Evolutionary conservation across 1,139 yeast genomes (phyloP), one percentile per base, ranked within the genome.

Genomic region (Suhomyces anneliseae): DNA sequence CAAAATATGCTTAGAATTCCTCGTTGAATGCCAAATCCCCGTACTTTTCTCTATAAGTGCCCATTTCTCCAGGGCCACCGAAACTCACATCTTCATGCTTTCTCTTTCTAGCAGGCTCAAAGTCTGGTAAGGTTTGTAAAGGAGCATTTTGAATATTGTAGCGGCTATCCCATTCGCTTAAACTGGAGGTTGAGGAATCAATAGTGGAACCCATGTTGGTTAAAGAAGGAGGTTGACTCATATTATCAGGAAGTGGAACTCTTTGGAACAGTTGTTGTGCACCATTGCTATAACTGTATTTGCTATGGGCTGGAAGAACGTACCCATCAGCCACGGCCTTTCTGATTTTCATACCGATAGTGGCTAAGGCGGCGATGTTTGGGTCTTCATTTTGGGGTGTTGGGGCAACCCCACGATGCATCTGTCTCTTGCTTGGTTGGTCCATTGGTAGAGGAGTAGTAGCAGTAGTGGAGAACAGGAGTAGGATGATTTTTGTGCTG

Each of bases 301-400:
- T 40, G n/a, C 27, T 27, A 19, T 39, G 41, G 19, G 42, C 37
- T 36, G 68, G 71, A 5, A 60, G 62, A 44, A 57, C 68, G 64
- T 83, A 83, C 0, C 90, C 90, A 40, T 83, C 83, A 39, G 81
- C 73, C 2, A 85, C 82, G 2, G 86, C 76, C 57, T 84, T 83
- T 59, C 93, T 76, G 54, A 85, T 80, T 53, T 89, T 73, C 89
- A 84, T 85, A 0, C 90, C 90, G 6, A 85, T 59, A 0, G 83
- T 75, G 38, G 83, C 75, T 27, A 85, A 69, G 5, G 64, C 57
- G 10, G 68, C 66, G 1, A 59, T 49, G 27, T 52, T 65, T 38
- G 55, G 61, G 36, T 53, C 66, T 36, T 53, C 60, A 52, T 56
- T 58, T 45, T 47, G 47, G 27, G 38, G 42, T 37, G 48, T 54